Conservation (phyloP, 495 filamentous ascomycete genomes). For the Trichoderma reesei region DNA sequence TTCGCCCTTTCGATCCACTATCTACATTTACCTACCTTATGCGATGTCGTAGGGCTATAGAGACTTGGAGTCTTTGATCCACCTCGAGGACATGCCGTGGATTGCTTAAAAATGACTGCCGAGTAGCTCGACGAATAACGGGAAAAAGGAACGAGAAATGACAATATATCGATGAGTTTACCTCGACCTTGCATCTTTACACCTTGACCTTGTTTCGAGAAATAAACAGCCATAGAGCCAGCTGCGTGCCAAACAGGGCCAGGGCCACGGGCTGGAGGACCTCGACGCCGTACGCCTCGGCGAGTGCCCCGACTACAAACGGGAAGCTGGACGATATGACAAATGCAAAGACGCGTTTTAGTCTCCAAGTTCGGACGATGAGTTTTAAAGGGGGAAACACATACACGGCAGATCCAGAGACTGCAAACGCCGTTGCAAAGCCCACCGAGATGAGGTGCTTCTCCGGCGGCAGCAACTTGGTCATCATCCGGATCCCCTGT, state of each 20-base stretch:
- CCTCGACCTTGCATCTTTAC: background rate
- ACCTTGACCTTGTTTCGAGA: constrained; percentile 11
- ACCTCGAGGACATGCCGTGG: background rate
- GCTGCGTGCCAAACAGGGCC: constrained; percentile 50
- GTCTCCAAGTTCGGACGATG: background rate
- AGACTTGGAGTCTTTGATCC: too few relatives aligned
- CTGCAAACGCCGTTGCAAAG: constrained; percentile 73
- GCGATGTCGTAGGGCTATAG: too few relatives aligned
- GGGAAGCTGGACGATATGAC: constrained; percentile 41
- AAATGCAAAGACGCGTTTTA: background rate
- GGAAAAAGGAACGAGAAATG: background rate
- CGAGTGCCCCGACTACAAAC: constrained; percentile 76
- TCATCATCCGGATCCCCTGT: constrained; percentile 19
- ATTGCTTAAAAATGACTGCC: background rate
- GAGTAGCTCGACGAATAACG: background rate
- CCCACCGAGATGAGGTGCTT: constrained; percentile 78
- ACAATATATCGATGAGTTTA: background rate
- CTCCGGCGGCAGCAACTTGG: constrained; percentile 67
- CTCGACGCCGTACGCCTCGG: constrained; percentile 66
- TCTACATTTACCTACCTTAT: background rate
- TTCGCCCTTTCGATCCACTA: constrained; percentile 1
- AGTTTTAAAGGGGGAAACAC: background rate
- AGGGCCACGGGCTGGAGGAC: constrained; percentile 71
- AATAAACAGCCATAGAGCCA: constrained; percentile 41
- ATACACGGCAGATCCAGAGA: constrained; percentile 58